These are phyloP conservation scores for Macrolepiota fuliginosa DNA, from an alignment of 768 basidiomycete species.

Conservation along the genomic window DNA sequence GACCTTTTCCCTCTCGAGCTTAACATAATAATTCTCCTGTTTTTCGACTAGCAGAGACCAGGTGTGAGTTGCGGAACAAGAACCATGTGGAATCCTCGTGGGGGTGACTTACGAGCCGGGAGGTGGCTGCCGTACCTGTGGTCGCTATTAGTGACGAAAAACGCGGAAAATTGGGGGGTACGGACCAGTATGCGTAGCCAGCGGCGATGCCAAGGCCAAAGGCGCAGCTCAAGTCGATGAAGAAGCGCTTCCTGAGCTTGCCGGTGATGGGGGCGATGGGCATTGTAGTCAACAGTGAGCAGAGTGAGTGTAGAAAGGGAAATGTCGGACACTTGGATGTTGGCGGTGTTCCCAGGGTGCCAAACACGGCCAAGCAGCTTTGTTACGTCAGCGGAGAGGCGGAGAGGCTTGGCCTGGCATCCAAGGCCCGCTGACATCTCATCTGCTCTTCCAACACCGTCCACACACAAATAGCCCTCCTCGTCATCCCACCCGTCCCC, in stretches of 20 bases:
- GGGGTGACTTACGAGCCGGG: conserved; percentile 57
- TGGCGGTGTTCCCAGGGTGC: conserved; percentile 8
- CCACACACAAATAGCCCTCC: conserved; percentile 16
- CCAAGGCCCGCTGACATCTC: neutral
- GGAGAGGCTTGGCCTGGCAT: neutral
- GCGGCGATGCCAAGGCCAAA: conserved; percentile 74
- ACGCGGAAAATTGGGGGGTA: conserved; percentile 15
- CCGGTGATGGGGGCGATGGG: conserved; percentile 90
- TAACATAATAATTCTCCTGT: conserved; percentile 86
- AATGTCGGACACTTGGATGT: conserved; percentile 29
- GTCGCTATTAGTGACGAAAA: conserved; percentile 19
- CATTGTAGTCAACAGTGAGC: conserved; percentile 43
- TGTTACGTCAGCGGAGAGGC: conserved; percentile 23
- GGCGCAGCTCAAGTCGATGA: conserved; percentile 75
- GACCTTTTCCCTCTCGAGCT: conserved; percentile 65
- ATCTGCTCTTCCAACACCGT: conserved; percentile 22
- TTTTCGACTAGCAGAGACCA: conserved; percentile 56
- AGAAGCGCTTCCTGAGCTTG: conserved; percentile 89
- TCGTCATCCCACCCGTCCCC: conserved; percentile 22
- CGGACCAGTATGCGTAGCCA: conserved; percentile 85
- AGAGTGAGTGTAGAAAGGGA: conserved; percentile 31
- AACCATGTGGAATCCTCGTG: neutral
- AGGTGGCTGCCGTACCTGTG: conserved; percentile 82
- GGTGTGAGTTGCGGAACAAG: conserved; percentile 7
- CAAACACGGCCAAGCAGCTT: conserved; percentile 23